Base-by-base conservation (phyloP, 2,329 filamentous ascomycete species). In the Beauveria pseudobassiana region DNA sequence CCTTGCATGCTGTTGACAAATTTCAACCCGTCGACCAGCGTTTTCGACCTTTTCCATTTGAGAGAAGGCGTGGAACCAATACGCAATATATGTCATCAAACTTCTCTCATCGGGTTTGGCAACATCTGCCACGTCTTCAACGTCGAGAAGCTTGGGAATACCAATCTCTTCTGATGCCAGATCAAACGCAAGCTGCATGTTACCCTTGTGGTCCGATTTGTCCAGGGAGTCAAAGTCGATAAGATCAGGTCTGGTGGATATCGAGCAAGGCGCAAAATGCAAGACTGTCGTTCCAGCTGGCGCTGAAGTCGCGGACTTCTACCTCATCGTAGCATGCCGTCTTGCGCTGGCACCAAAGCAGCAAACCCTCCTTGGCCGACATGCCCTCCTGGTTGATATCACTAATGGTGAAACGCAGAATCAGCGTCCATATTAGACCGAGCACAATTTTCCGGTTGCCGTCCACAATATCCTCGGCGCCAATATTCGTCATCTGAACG, bases 1-100 rank as follows among this genome's bases (percentile, higher is more conserved):
- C 95, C 95, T 72, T 97, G 92, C 95, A 99, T 98, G 74, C 95
- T 98, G 72, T 91, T 91, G 68, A 99, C 90, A 71, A 99, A 99
- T 76, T 99, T 99, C 95, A 5, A 99, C 95, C 67, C 95, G 86
- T 64, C 95, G 86, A 5, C 95, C 95, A 4, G 95, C 95, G 72
- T 99, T 99, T 76, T 99, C 95, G 9, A 99, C 95, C 73, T 93
- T 90, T 77, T 99, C 95, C 87, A 99, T 96, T 71, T 98, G 93
- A 34, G 93, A 98, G 74, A 99, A 99, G 68, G 95, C 95, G 73
- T 99, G 95, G 82, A 99, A 99, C 95, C 95, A 99, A 80, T 99
- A 99, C 66, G 95, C 95, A 69, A 99, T 99, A 75, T 99, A 99
- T 1, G 95, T 99, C 95, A 99, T 99, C 72, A 99, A 82, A 73